Evolutionary conservation across 78 protist genomes (phyloP).

Genomic region (Dictyostelium discoideum): DNA sequence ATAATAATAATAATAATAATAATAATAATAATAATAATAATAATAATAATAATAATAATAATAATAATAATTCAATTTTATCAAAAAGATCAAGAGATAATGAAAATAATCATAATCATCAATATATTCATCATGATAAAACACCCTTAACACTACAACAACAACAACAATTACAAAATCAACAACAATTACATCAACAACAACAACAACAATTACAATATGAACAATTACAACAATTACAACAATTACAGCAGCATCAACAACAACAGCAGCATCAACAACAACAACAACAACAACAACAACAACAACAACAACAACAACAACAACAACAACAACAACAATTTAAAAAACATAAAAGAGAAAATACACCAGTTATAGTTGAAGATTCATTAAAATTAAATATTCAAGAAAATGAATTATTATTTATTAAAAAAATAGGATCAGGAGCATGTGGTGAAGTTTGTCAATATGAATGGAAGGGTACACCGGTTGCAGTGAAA

Average conservation of each 20-base stretch:
- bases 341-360: conserved; percentile 18
- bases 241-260: background rate
- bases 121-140: background rate
- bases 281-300: background rate
- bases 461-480: conserved; percentile 70
- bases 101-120: background rate
- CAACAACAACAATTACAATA: background rate
- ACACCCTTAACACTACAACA: background rate
- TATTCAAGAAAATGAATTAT: conserved; percentile 50
- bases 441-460: conserved; percentile 83
- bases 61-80: background rate
- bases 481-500: conserved; percentile 81
- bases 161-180: background rate
- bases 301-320: background rate
- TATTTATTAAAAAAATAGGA: conserved; percentile 36
- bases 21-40: background rate
- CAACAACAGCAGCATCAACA: background rate
- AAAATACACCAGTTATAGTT: background rate
- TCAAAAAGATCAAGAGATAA: background rate
- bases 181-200: conserved; percentile 12
- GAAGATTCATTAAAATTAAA: conserved; percentile 19
- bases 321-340: background rate
- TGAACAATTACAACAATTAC: background rate
- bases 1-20: background rate
- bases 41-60: background rate